These are phyloP conservation scores for Babesia caballi DNA, from an alignment of 169 alveolate genomes.

Conservation along the genomic window DNA sequence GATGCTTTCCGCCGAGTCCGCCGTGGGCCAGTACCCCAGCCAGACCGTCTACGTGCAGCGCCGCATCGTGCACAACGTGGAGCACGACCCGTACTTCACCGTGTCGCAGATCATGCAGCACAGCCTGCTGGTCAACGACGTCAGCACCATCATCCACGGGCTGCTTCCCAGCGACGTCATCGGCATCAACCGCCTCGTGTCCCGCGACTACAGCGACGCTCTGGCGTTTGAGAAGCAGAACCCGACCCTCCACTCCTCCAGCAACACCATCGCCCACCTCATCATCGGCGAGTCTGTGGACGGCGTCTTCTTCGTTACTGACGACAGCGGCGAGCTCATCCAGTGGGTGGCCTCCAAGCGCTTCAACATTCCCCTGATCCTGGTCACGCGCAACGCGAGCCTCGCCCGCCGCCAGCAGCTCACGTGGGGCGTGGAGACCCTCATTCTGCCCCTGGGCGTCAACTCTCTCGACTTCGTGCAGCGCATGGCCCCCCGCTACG, in stretches of 20 bases:
- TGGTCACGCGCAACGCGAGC: slow-evolving; percentile 58
- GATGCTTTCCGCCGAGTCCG: slow-evolving; percentile 86
- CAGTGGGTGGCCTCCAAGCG: slow-evolving; percentile 72
- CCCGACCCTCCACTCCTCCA: not conserved
- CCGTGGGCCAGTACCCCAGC: slow-evolving; percentile 79
- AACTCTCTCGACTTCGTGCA: slow-evolving; percentile 20
- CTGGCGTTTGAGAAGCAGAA: slow-evolving; percentile 22
- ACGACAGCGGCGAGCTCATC: slow-evolving; percentile 65
- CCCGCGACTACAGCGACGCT: no score
- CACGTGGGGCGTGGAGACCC: slow-evolving; percentile 75
- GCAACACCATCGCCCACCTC: slow-evolving; percentile 10
- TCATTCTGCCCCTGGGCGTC: slow-evolving; percentile 46
- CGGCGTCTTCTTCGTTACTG: slow-evolving; percentile 56
- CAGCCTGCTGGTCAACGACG: slow-evolving; percentile 38
- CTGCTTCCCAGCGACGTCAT: slow-evolving; percentile 28
- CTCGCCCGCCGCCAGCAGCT: slow-evolving; percentile 72
- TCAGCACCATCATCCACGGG: not conserved
- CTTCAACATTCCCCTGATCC: slow-evolving; percentile 66
- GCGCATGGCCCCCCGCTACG: slow-evolving; percentile 17
- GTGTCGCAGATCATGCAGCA: slow-evolving; percentile 60
- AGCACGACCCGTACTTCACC: slow-evolving; percentile 68
- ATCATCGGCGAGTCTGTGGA: slow-evolving; percentile 35
- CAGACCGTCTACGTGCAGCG: slow-evolving; percentile 74
- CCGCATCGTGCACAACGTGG: slow-evolving; percentile 64
- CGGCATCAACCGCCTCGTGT: slow-evolving; percentile 17